Evolutionary conservation across 192 early-diverging fungal species (phyloP).

Genomic region (Rhizoclosmatium globosum): DNA sequence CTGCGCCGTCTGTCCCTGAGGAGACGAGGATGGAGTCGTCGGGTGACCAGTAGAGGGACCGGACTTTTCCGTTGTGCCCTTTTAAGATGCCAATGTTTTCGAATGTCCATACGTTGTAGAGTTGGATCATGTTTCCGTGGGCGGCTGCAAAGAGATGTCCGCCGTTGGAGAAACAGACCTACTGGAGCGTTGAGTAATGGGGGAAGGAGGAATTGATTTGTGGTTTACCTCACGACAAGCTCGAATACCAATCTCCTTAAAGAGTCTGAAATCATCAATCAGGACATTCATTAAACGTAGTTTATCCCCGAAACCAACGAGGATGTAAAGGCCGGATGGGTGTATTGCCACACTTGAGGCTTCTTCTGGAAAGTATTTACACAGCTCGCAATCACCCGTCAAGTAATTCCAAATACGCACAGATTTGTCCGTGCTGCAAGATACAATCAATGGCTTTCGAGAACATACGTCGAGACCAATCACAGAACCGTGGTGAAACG

Average conservation of each 20-base stretch:
- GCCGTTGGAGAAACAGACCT: constrained; percentile 65
- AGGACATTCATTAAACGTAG: constrained; percentile 63
- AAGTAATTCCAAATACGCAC: constrained; percentile 69
- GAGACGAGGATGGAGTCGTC: constrained; percentile 61
- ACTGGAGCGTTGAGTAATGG: constrained; percentile 12
- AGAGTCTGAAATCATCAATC: constrained; percentile 61
- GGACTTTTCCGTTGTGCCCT: constrained; percentile 65
- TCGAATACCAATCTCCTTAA: constrained; percentile 61
- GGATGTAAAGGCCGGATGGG: constrained; percentile 62
- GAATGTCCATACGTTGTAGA: constrained; percentile 64
- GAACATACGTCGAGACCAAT: constrained; percentile 59
- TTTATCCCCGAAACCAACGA: constrained; percentile 68
- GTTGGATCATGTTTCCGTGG: constrained; percentile 61
- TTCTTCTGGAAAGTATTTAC: constrained; percentile 64
- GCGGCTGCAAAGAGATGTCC: constrained; percentile 65
- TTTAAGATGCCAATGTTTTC: constrained; percentile 62
- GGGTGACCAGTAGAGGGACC: constrained; percentile 57
- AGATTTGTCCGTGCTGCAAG: constrained; percentile 54
- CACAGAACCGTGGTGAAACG: constrained; percentile 61
- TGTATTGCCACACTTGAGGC: constrained; percentile 59
- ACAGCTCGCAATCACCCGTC: constrained; percentile 56
- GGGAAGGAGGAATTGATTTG: background rate
- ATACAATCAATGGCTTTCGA: constrained; percentile 62
- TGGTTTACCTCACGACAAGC: constrained; percentile 60
- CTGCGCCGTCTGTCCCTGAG: constrained; percentile 65